Evolutionary conservation across 2,329 filamentous ascomycete species (phyloP).

Genomic region (Juglanconis sp.): DNA sequence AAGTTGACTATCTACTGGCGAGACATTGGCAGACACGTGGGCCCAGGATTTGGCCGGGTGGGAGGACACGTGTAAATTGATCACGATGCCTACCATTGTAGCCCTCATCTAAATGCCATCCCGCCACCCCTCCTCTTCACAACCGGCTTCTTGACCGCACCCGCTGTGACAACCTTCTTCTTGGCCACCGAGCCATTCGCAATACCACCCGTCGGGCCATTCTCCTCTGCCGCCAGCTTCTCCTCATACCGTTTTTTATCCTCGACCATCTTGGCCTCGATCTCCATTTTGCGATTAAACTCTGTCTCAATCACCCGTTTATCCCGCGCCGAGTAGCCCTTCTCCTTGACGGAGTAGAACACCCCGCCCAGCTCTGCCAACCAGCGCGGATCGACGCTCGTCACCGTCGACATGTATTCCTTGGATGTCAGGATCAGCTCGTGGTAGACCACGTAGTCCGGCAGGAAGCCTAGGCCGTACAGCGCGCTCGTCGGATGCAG

Average conservation of each 20-base stretch:
- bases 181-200: slow-evolving; percentile 26
- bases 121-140: slow-evolving; percentile 55
- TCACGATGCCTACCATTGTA: neutral
- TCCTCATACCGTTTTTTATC: slow-evolving; percentile 70
- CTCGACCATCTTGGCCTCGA: slow-evolving; percentile 86
- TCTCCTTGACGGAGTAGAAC: slow-evolving; percentile 96
- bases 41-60: no score
- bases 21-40: no score
- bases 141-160: slow-evolving; percentile 60
- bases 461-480: slow-evolving; percentile 88
- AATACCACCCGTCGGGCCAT: slow-evolving; percentile 37
- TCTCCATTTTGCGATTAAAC: slow-evolving; percentile 89
- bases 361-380: slow-evolving; percentile 93
- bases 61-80: no score
- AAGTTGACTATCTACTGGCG: neutral
- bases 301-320: slow-evolving; percentile 86
- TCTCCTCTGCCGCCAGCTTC: slow-evolving; percentile 49
- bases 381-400: slow-evolving; percentile 94
- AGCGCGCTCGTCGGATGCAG: slow-evolving; percentile 91
- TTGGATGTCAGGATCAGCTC: slow-evolving; percentile 95
- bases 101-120: slow-evolving; percentile 8
- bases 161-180: slow-evolving; percentile 60
- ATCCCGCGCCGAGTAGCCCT: slow-evolving; percentile 85
- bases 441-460: slow-evolving; percentile 97
- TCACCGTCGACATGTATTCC: slow-evolving; percentile 98